phyloP scores from a whole-genome alignment of 192 early-diverging fungal species.

The Umbelopsis isabellina region DNA sequence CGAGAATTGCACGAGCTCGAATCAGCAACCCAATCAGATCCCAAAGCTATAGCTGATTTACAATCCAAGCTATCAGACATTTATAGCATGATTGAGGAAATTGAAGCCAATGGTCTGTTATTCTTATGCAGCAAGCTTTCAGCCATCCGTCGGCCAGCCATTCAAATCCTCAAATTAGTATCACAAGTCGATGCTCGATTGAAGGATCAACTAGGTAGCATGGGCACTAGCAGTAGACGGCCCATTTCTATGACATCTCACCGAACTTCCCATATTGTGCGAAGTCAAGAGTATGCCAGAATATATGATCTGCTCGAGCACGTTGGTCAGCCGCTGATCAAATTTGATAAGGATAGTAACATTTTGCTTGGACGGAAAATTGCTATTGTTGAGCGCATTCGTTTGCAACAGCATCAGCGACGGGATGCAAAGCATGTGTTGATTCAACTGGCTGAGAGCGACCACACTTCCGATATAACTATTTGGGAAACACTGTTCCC shows the following conservation, averaged over 20 bases:
- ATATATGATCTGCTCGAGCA: conserved; percentile 39
- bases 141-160: conserved; percentile 61
- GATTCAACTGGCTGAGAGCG: conserved; percentile 60
- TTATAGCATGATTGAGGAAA: conserved; percentile 61
- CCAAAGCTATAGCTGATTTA: conserved; percentile 35
- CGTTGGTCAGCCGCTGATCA: conserved; percentile 51
- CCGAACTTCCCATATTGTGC: conserved; percentile 28
- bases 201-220: conserved; percentile 23
- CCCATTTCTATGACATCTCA: conserved; percentile 14
- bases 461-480: conserved; percentile 50
- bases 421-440: conserved; percentile 56
- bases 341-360: conserved; percentile 55
- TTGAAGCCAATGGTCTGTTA: conserved; percentile 75
- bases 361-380: conserved; percentile 44
- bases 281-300: conserved; percentile 31
- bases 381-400: conserved; percentile 43
- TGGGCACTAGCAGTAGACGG: neutral
- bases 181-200: conserved; percentile 53
- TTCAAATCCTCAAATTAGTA: conserved; percentile 60
- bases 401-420: conserved; percentile 56
- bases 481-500: conserved; percentile 79
- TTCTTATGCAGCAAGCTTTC: conserved; percentile 66
- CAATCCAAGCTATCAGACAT: conserved; percentile 44
- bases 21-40: conserved; percentile 24
- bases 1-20: conserved; percentile 30